Conservation (phyloP, 768 basidiomycete species). For the Cyclocybe aegerita region DNA sequence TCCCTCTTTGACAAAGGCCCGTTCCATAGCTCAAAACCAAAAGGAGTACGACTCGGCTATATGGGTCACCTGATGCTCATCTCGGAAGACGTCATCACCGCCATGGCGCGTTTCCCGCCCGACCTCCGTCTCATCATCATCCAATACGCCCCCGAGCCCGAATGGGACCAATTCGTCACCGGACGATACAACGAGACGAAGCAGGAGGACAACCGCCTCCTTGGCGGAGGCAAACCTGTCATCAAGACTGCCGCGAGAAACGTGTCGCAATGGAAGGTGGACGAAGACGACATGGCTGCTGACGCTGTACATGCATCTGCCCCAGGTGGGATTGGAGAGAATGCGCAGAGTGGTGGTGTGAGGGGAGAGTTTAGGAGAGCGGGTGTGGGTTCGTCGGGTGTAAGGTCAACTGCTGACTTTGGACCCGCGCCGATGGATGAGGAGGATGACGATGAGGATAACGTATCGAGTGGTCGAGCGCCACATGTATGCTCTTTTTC, state of each 20-base stretch:
- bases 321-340: background rate
- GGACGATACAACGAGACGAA: constrained; percentile 87
- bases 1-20: background rate
- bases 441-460: constrained; percentile 40
- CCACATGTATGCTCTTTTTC: constrained; percentile 37
- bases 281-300: constrained; percentile 50
- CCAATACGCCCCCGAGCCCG: constrained; percentile 66
- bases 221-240: constrained; percentile 85
- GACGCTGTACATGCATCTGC: constrained; percentile 6
- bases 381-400: constrained; percentile 40
- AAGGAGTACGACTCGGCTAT: constrained; percentile 83
- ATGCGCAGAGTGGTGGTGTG: constrained; percentile 18
- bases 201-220: constrained; percentile 69
- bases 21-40: constrained; percentile 58
- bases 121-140: constrained; percentile 69
- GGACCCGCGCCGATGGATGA: constrained; percentile 51
- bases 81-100: constrained; percentile 90
- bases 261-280: constrained; percentile 62
- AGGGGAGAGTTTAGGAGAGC: constrained; percentile 63
- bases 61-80: constrained; percentile 98
- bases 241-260: constrained; percentile 32
- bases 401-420: constrained; percentile 62
- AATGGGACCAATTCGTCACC: constrained; percentile 90
- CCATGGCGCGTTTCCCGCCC: constrained; percentile 83
- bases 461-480: constrained; percentile 43